Percentiles rank a stretch among this genome's conserved stretches.
Conservation (phyloP, 805 yeast species). For the Lachancea kluyveri region DNA sequence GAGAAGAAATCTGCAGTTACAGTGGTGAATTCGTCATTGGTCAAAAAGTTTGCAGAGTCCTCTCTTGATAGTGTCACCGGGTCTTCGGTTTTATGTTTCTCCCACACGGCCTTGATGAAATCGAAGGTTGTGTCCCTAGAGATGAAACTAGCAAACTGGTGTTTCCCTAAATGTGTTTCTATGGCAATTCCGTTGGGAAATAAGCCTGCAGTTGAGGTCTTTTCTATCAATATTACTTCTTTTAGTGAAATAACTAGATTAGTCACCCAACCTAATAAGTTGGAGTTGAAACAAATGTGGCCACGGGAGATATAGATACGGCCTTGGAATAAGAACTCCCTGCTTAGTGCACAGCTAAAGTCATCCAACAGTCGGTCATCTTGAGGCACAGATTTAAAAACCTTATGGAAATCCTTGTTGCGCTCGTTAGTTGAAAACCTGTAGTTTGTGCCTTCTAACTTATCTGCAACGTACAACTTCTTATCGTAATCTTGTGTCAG, state of each 20-base stretch:
- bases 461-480: conserved; percentile 51
- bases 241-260: conserved; percentile 63
- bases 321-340: conserved; percentile 86
- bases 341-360: conserved; percentile 81
- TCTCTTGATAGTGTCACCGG: no score
- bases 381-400: conserved; percentile 61
- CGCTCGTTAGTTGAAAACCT: conserved; percentile 60
- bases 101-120: conserved; percentile 67
- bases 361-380: conserved; percentile 78
- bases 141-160: conserved; percentile 81
- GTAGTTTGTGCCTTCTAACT: conserved; percentile 49
- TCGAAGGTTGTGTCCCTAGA: conserved; percentile 74
- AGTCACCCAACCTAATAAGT: conserved; percentile 84
- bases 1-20: no score
- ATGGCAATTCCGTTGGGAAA: conserved; percentile 85
- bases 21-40: no score
- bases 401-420: conserved; percentile 68
- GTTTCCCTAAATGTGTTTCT: conserved; percentile 56
- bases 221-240: conserved; percentile 61
- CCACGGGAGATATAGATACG: conserved; percentile 73
- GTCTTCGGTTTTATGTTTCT: conserved; percentile 27
- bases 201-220: conserved; percentile 78
- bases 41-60: no score
- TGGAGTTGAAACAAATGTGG: conserved; percentile 76
- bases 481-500: conserved; percentile 22